These are phyloP conservation scores for Parathielavia hyrcaniae DNA, from an alignment of 495 filamentous ascomycete genomes.

Conservation along the genomic window DNA sequence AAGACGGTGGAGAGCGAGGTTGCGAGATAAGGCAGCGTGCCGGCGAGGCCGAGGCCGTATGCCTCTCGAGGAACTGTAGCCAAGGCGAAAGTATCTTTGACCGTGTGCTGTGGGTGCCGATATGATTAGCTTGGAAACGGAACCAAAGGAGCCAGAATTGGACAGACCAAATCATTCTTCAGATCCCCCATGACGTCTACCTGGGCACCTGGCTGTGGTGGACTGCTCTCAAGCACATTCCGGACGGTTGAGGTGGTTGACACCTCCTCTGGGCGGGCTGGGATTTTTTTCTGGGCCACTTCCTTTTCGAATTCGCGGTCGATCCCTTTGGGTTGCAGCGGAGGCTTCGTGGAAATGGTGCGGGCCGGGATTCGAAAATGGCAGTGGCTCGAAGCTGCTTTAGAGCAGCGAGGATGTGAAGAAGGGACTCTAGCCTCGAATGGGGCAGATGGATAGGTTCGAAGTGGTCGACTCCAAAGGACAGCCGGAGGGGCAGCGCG, in stretches of 20 bases:
- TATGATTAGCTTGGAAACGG: not conserved
- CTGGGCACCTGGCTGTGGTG: conserved; percentile 35
- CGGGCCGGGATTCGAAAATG: conserved; percentile 3
- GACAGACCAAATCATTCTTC: conserved; percentile 65
- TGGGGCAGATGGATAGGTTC: not conserved
- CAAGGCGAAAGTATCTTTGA: conserved; percentile 85
- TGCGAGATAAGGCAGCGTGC: conserved; percentile 81
- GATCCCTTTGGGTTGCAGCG: conserved; percentile 29
- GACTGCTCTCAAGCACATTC: conserved; percentile 44
- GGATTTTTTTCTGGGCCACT: conserved; percentile 45
- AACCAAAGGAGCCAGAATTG: not conserved
- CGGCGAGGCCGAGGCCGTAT: conserved; percentile 75
- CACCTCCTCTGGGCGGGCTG: conserved; percentile 52
- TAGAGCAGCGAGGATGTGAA: not conserved
- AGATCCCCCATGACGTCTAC: conserved; percentile 63
- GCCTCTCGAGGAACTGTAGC: conserved; percentile 71
- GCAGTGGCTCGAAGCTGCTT: not conserved
- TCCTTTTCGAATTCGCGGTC: conserved; percentile 50
- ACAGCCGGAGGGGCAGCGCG: not conserved
- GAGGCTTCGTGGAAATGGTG: conserved; percentile 26
- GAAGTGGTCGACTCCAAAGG: not conserved
- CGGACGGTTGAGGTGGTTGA: conserved; percentile 51
- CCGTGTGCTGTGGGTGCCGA: conserved; percentile 51
- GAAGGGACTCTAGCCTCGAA: not conserved
- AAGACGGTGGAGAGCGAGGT: conserved; percentile 85